Base-by-base conservation (phyloP, 257 asterid genomes). In the Forsythia suspensa region DNA sequence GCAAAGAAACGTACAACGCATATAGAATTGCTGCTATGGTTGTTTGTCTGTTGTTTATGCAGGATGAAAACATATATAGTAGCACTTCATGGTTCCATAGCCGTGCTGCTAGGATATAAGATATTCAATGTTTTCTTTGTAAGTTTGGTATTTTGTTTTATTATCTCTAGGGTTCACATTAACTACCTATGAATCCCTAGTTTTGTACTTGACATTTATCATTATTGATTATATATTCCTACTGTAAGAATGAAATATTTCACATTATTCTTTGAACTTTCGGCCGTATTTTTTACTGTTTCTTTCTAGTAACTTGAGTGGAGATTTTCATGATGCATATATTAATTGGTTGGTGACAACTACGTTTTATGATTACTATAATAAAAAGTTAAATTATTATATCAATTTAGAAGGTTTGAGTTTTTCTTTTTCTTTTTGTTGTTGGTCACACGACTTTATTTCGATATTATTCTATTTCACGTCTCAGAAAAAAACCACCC, bases 171-270 rank as follows among this genome's bases (percentile, higher is more conserved):
- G 79, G 57, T 79, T 38, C 80, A 51, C 18, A 52, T 46, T 16
- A 77, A 69, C 76, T 18, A 73, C 67, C 74, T 75, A 40, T 34
- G 68, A 37, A 73, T 41, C 82, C 76, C 24, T 73, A 57, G 57
- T 74, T 73, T 55, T 77, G 67, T 44, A 77, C 24, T 16, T 51
- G 70, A 34, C 61, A 78, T 59, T 41, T 4, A n/a, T n/a, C 66
- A 57, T 76, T 61, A 44, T 63, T 13, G 68, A 55, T 12, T n/a
- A 59, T 39, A 68, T 41, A 34, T 40, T 42, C 70, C 44, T 44
- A 75, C 15, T 34, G 71, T 77, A 79, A 71, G 20, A 5, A 39
- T 39, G 46, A 72, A 38, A 24, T 57, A 29, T 20, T 41, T 7
- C 18, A 0, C 18, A 57, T n/a, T 57, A 57, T 18, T 57, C 66